Evolutionary conservation across 345 rosid genomes (phyloP).

Genomic region (Capsella bursapastoris): DNA sequence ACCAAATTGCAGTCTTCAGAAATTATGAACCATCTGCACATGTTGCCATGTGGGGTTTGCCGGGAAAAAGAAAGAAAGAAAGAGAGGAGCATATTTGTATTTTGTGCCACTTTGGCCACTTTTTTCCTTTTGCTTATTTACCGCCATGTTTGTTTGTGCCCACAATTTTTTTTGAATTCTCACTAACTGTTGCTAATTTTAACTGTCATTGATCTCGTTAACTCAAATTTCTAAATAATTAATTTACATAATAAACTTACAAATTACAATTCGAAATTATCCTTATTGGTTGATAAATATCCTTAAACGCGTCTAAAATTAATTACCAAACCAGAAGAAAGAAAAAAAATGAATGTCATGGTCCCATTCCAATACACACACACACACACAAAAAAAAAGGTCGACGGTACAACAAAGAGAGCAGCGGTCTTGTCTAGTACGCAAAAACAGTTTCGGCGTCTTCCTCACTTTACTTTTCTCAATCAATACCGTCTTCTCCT

Average conservation of each 20-base stretch:
- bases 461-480: conserved; percentile 25
- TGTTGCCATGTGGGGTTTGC: neutral
- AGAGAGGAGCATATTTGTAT: neutral
- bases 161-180: too few relatives aligned
- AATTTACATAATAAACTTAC: neutral
- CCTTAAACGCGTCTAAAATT: neutral
- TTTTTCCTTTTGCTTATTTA: too few relatives aligned
- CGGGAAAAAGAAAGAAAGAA: neutral
- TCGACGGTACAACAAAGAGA: conserved; percentile 5
- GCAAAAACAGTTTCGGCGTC: conserved; percentile 22
- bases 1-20: too few relatives aligned
- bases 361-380: conserved; percentile 21
- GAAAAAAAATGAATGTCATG: neutral
- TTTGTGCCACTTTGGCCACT: neutral
- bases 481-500: conserved; percentile 2
- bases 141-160: too few relatives aligned
- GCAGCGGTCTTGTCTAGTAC: neutral
- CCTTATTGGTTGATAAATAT: neutral
- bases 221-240: neutral
- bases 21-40: too few relatives aligned
- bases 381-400: conserved; percentile 1
- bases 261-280: too few relatives aligned
- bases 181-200: too few relatives aligned
- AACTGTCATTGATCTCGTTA: neutral
- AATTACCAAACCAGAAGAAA: neutral